Evolutionary conservation across 148 eudicot genomes (phyloP).

Genomic region (Spergularia marina): DNA sequence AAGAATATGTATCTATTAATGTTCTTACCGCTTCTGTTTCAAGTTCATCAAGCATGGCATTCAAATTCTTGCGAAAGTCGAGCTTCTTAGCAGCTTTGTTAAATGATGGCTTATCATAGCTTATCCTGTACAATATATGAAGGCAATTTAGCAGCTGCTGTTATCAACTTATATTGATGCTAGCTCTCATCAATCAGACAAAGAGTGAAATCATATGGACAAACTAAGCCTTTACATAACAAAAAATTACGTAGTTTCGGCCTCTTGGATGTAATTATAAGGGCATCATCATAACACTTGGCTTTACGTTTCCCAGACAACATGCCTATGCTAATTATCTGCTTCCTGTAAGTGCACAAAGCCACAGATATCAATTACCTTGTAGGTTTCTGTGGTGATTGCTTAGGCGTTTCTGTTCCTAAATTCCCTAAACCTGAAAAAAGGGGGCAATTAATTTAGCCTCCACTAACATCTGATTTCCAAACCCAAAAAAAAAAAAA

Average conservation of each 20-base stretch:
- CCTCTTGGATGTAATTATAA: background rate
- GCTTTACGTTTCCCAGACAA: background rate
- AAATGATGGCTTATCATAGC: slow-evolving; percentile 34
- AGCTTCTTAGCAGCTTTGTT: slow-evolving; percentile 36
- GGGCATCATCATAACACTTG: background rate
- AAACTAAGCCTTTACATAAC: background rate
- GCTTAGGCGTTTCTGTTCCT: slow-evolving; percentile 66
- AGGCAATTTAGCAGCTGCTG: slow-evolving; percentile 8
- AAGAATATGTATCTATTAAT: background rate
- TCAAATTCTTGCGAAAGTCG: slow-evolving; percentile 32
- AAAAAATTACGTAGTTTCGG: background rate
- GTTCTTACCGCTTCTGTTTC: slow-evolving; percentile 44
- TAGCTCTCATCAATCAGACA: background rate
- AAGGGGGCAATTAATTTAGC: slow-evolving; percentile 6
- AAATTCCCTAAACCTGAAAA: slow-evolving; percentile 69
- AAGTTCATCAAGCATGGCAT: slow-evolving; percentile 36
- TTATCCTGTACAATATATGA: slow-evolving; percentile 6
- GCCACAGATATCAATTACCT: slow-evolving; percentile 37
- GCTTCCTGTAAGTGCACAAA: background rate
- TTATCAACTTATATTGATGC: background rate
- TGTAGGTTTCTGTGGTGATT: slow-evolving; percentile 57
- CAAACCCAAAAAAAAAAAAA: no score
- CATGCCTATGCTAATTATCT: background rate
- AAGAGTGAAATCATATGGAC: background rate
- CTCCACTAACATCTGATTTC: background rate